phyloP scores from a whole-genome alignment of 1,139 yeast genomes.

The Oligophagozyma castellii region DNA sequence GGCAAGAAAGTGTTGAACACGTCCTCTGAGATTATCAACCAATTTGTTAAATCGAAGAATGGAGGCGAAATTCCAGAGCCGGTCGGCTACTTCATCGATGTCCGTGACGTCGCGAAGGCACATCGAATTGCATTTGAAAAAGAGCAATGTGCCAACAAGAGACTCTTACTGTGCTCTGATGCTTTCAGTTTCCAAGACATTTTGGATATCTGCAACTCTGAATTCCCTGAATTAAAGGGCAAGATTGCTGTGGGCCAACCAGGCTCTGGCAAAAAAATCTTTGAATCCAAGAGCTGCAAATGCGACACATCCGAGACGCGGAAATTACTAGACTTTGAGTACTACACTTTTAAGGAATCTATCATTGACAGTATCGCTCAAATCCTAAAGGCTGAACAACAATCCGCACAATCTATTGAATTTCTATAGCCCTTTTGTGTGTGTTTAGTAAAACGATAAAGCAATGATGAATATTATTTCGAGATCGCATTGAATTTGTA shows the following conservation, averaged over 20 bases:
- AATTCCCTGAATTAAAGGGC: conserved; percentile 28
- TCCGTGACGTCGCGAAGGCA: conserved; percentile 40
- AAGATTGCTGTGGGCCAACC: conserved; percentile 17
- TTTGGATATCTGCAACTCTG: conserved; percentile 24
- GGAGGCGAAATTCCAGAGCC: conserved; percentile 4
- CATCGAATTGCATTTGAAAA: conserved; percentile 33
- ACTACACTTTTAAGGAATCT: conserved; percentile 1
- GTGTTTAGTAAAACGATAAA: no score
- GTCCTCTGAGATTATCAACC: conserved; percentile 26
- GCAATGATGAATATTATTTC: no score
- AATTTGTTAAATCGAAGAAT: conserved; percentile 10
- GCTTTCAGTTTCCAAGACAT: conserved; percentile 24
- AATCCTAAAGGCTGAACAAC: conserved; percentile 1
- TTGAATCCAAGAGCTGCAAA: conserved; percentile 1
- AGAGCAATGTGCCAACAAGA: conserved; percentile 19
- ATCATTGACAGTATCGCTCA: conserved; percentile 3
- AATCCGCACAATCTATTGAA: no score
- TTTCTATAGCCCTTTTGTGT: no score
- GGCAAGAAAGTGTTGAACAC: conserved; percentile 22
- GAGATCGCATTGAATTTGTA: no score
- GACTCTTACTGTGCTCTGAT: conserved; percentile 24
- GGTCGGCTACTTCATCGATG: conserved; percentile 28
- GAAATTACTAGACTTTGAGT: conserved; percentile 3
- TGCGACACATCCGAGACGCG: conserved; percentile 2
- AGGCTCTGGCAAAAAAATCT: conserved; percentile 4